Evolutionary conservation across 768 basidiomycete species (phyloP).

Genomic region (Panaeolus papilionaceus): DNA sequence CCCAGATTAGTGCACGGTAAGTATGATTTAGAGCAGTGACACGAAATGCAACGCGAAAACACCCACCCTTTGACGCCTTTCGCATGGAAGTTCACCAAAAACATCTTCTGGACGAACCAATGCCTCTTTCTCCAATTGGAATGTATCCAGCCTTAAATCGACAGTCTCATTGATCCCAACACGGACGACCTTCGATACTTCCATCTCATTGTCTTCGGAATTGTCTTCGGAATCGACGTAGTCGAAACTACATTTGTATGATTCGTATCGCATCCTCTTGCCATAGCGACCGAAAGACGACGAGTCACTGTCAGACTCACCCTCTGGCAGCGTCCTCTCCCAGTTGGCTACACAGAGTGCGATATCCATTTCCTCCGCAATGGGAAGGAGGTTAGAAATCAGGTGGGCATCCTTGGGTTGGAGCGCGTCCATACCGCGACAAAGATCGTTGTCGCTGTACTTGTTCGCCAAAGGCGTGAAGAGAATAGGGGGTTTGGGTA

Average conservation of each 20-base stretch:
- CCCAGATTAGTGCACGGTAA: no score
- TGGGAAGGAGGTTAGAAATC: conserved; percentile 33
- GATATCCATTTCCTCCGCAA: conserved; percentile 39
- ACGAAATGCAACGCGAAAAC: no score
- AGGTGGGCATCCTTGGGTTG: conserved; percentile 43
- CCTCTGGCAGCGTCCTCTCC: conserved; percentile 20
- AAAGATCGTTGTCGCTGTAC: conserved; percentile 27
- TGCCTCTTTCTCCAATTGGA: conserved; percentile 31
- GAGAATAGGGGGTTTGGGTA: conserved; percentile 28
- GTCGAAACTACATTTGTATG: no score
- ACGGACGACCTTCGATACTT: conserved; percentile 36
- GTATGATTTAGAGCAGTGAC: no score
- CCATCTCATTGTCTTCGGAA: conserved; percentile 22
- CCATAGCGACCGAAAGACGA: no score
- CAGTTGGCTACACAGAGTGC: conserved; percentile 40
- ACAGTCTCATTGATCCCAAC: conserved; percentile 34
- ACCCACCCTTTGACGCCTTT: conserved; percentile 47
- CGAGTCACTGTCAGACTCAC: not conserved
- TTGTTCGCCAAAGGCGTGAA: conserved; percentile 29
- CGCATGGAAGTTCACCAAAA: conserved; percentile 40
- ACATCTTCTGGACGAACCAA: conserved; percentile 38
- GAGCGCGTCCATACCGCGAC: conserved; percentile 27
- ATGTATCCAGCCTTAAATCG: conserved; percentile 19
- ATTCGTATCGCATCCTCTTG: no score
- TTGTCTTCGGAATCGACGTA: no score